Conservation (phyloP, 2,329 filamentous ascomycete genomes). For the Colletotrichum abscissum region DNA sequence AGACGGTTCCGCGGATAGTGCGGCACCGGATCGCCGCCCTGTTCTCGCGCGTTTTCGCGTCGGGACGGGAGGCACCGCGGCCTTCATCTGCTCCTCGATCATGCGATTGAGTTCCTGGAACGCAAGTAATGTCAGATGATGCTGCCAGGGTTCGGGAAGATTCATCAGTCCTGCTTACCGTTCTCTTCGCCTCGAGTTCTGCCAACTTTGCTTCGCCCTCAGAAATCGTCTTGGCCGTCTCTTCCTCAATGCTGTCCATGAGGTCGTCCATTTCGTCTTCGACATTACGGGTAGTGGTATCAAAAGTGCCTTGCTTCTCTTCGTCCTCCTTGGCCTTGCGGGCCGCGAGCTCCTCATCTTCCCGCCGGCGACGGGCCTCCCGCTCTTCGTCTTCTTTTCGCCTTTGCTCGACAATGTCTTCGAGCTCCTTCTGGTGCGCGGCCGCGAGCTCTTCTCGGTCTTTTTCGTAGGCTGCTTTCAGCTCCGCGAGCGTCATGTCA, state of each 20-base stretch:
- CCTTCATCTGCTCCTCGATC: constrained; percentile 54
- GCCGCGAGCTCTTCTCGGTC: constrained; percentile 44
- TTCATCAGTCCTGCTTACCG: constrained; percentile 33
- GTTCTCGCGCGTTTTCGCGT: constrained; percentile 35
- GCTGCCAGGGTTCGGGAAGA: neutral
- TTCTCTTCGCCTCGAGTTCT: constrained; percentile 48
- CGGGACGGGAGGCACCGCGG: constrained; percentile 44
- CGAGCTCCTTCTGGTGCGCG: constrained; percentile 44
- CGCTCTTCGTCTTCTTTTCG: constrained; percentile 55
- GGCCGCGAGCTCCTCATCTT: constrained; percentile 49
- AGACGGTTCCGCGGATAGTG: constrained; percentile 12
- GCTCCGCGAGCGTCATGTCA: constrained; percentile 45
- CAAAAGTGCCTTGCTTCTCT: constrained; percentile 43
- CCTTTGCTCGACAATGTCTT: constrained; percentile 48
- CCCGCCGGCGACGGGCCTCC: constrained; percentile 46
- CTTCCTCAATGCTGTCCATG: constrained; percentile 49
- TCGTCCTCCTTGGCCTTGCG: constrained; percentile 45
- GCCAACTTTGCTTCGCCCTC: constrained; percentile 46
- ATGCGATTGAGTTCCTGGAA: constrained; percentile 54
- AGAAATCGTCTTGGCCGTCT: constrained; percentile 42
- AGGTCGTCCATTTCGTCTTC: constrained; percentile 50
- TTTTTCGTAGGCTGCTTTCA: constrained; percentile 45
- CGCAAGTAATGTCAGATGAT: neutral
- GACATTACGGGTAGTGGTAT: constrained; percentile 43
- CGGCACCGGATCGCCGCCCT: neutral